Evolutionary conservation across 768 basidiomycete species (phyloP), one percentile per base, ranked within the genome.

Genomic region (Cubamyces sp.): DNA sequence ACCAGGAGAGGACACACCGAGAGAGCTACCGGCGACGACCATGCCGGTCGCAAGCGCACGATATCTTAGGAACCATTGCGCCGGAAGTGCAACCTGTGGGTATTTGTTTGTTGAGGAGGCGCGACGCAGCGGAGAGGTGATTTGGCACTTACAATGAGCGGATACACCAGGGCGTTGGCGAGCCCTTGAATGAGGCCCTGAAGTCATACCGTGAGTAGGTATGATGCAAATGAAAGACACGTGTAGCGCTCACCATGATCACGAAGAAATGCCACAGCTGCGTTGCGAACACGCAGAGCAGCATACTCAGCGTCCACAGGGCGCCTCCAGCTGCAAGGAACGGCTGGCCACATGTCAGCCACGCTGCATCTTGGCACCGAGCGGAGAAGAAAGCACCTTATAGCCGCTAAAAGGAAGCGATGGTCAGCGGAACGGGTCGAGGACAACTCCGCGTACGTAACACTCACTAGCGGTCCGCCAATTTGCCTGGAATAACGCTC

Each of bases 11-110:
- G n/a, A 52, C 61, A 18, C 26, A 66, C 66, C 66, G 37, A 67
- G 19, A 5, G 65, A 64, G 34, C 66, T 65, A 5, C 77, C 76
- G 30, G 73, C 70, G 2, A 74, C 70, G 19, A 74, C 71, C 37
- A 78, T 52, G 21, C 77, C 78, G 7, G 73, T 74, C 0, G 76
- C 74, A 4, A 77, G 53, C 1, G 67, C 70, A 15, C 76, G 67
- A 18, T 66, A 62, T 26, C 57, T 61, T n/a, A 68, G 65, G 68
- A 77, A 77, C 64, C 70, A 72, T 55, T 76, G 76, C 1, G 72
- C 61, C 1, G 74, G 66, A 9, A 74, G 55, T 18, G 68, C 62
- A 26, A 69, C 65, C 68, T 69, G 37, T 1, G 5, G n/a, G 16
- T 11, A 26, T 18, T 25, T 3, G 15, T 39, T 1, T 37, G 2